A percentile compares a stretch with the other conserved stretches of the same genome.
Evolutionary conservation across 108 stramenopile species (phyloP).

Genomic region (Cyclotella cryptica): DNA sequence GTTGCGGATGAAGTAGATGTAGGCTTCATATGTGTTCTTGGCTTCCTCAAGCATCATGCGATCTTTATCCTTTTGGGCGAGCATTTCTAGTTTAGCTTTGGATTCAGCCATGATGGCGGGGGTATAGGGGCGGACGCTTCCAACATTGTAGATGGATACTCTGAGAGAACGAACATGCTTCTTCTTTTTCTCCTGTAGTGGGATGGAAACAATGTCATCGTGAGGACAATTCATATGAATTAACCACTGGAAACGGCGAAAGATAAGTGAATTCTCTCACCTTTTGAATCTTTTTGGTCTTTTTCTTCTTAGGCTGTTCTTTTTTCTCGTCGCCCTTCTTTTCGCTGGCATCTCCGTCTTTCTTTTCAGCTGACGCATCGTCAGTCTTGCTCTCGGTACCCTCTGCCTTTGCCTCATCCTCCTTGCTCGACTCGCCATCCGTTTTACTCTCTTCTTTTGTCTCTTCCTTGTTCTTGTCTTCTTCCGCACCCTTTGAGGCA

Average conservation of each 20-base stretch:
- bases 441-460: slow-evolving; percentile 40
- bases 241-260: neutral
- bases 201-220: neutral
- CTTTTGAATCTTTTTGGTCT: slow-evolving; percentile 80
- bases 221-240: slow-evolving; percentile 4
- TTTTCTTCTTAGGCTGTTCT: slow-evolving; percentile 59
- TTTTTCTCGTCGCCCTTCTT: slow-evolving; percentile 28
- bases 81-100: slow-evolving; percentile 75
- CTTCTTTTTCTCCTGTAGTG: slow-evolving; percentile 80
- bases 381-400: slow-evolving; percentile 45
- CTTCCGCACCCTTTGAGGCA: slow-evolving; percentile 58
- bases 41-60: slow-evolving; percentile 90
- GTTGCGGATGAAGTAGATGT: slow-evolving; percentile 91
- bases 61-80: slow-evolving; percentile 87
- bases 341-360: slow-evolving; percentile 44
- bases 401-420: slow-evolving; percentile 43
- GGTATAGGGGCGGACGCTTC: slow-evolving; percentile 70
- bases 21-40: slow-evolving; percentile 94
- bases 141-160: slow-evolving; percentile 66
- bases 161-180: slow-evolving; percentile 66
- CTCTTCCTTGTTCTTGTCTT: slow-evolving; percentile 37
- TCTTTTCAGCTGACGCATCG: slow-evolving; percentile 51
- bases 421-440: neutral
- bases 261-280: slow-evolving; percentile 51
- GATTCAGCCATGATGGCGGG: slow-evolving; percentile 80